Evolutionary conservation across 352 stramenopile species (phyloP).

Genomic region (Phytophthora boehmeriae): DNA sequence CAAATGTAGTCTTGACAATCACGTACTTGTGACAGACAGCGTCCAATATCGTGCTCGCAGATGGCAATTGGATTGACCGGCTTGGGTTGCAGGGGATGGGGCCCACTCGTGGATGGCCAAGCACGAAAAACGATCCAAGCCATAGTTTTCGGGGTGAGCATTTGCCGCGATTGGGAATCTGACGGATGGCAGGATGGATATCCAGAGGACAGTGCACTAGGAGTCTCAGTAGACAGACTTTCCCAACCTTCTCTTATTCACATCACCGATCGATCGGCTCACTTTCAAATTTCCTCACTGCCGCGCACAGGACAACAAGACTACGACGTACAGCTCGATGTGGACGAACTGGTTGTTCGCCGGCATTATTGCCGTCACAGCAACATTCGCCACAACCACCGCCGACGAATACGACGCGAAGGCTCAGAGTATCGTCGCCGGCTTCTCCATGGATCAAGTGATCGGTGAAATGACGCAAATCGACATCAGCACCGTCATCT

Average conservation of each 20-base stretch:
- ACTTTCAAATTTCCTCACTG: conserved; percentile 29
- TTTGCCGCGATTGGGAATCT: too few relatives aligned
- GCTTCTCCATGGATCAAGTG: conserved; percentile 35
- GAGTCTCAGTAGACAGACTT: not conserved
- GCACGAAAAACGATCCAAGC: too few relatives aligned
- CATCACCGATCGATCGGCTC: conserved; percentile 9
- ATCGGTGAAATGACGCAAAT: conserved; percentile 92
- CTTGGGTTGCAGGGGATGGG: too few relatives aligned
- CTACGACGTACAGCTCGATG: conserved; percentile 6
- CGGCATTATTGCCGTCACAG: conserved; percentile 6
- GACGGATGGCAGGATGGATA: too few relatives aligned
- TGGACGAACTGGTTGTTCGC: conserved; percentile 20
- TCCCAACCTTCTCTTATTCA: conserved; percentile 4
- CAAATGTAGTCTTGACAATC: too few relatives aligned
- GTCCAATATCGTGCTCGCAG: too few relatives aligned
- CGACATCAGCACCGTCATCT: conserved; percentile 76
- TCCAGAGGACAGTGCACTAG: not conserved
- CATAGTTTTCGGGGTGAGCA: too few relatives aligned
- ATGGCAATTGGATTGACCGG: too few relatives aligned
- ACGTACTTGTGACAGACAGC: too few relatives aligned
- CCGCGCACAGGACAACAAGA: conserved; percentile 16
- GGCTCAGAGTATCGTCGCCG: conserved; percentile 19
- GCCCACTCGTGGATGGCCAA: too few relatives aligned
- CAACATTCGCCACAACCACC: conserved; percentile 9
- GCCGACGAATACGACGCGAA: conserved; percentile 14